phyloP scores from a whole-genome alignment of 352 stramenopile genomes.

The Stephanocyclus meneghinianus region DNA sequence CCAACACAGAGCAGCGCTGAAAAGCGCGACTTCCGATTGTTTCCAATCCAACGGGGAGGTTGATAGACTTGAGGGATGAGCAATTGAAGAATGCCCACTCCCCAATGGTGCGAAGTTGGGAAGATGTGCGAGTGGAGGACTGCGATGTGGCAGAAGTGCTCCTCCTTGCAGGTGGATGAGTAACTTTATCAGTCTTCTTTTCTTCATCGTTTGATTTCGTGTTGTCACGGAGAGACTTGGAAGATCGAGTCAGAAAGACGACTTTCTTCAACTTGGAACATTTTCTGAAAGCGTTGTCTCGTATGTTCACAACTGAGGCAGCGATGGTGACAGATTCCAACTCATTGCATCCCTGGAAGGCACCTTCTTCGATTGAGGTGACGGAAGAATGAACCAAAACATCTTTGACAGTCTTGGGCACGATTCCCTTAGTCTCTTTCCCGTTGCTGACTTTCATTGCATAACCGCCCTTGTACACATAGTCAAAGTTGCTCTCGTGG shows the following conservation, averaged over 20 bases:
- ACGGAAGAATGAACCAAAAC: constrained; percentile 43
- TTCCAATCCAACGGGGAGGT: constrained; percentile 28
- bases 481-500: constrained; percentile 30
- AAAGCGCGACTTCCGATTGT: constrained; percentile 44
- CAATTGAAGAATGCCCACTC: constrained; percentile 53
- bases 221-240: constrained; percentile 2
- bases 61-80: constrained; percentile 23
- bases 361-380: constrained; percentile 35
- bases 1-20: constrained; percentile 40
- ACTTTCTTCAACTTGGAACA: constrained; percentile 44
- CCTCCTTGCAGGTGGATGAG: neutral
- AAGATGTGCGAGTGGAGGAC: constrained; percentile 1
- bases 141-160: constrained; percentile 9
- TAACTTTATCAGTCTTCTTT: constrained; percentile 20
- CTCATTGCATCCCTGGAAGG: constrained; percentile 46
- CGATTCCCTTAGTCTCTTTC: constrained; percentile 36
- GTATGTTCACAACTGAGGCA: constrained; percentile 30
- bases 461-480: constrained; percentile 44
- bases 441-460: constrained; percentile 31
- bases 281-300: constrained; percentile 40
- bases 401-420: constrained; percentile 31
- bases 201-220: constrained; percentile 17
- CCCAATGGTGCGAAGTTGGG: constrained; percentile 28
- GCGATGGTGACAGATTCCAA: constrained; percentile 44
- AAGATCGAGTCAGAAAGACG: constrained; percentile 22